Conservation (phyloP, 345 rosid species). For the Physaria fendleri region DNA sequence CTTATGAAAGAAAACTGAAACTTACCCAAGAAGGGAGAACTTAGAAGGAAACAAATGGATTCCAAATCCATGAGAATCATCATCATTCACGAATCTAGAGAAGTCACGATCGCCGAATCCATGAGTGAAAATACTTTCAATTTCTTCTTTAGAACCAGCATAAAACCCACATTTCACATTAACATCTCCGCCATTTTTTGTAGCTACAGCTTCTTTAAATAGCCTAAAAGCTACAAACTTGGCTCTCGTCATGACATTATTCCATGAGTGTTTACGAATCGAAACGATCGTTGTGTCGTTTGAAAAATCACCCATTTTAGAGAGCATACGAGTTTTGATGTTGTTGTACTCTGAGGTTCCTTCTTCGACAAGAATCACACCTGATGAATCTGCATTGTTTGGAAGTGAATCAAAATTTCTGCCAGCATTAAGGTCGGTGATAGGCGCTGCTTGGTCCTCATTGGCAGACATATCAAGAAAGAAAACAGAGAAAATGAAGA, state of each 20-base stretch:
- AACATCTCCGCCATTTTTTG: slow-evolving; percentile 37
- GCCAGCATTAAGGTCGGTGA: too few species aligned
- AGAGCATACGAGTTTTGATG: slow-evolving; percentile 21
- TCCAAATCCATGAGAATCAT: slow-evolving; percentile 23
- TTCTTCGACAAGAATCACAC: slow-evolving; percentile 26
- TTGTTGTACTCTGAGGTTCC: slow-evolving; percentile 17
- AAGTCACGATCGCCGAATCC: slow-evolving; percentile 32
- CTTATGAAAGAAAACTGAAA: neutral
- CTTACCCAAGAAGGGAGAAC: slow-evolving; percentile 33
- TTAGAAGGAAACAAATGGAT: slow-evolving; percentile 32
- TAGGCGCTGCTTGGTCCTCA: too few species aligned
- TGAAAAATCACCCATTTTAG: slow-evolving; percentile 23
- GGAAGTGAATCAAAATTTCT: too few species aligned
- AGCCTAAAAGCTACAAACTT: slow-evolving; percentile 28
- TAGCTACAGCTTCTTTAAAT: slow-evolving; percentile 31
- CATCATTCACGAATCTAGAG: neutral
- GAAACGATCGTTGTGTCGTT: slow-evolving; percentile 29
- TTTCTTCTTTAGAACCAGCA: slow-evolving; percentile 36
- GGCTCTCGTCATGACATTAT: slow-evolving; percentile 25
- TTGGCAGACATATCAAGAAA: too few species aligned
- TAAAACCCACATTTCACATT: slow-evolving; percentile 40
- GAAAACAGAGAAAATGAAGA: too few species aligned
- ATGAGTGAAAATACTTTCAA: slow-evolving; percentile 20
- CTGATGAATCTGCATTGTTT: too few species aligned
- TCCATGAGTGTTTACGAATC: slow-evolving; percentile 32